Base-by-base conservation (phyloP, 2,329 filamentous ascomycete species). In the Trichoderma semiorbis region DNA sequence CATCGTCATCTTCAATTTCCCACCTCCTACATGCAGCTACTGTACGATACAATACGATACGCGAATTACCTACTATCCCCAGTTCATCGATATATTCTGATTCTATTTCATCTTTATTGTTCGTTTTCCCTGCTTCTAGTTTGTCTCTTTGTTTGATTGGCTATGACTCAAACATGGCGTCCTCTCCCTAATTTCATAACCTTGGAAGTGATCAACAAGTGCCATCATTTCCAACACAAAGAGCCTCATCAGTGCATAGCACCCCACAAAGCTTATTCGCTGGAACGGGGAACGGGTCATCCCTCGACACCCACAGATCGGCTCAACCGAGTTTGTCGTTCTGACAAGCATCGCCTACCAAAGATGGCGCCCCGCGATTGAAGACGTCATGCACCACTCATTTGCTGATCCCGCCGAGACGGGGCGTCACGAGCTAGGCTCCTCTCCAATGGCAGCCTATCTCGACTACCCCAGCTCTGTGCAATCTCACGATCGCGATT, bases 311-410 rank as follows among this genome's bases (percentile, higher is more conserved):
- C 66, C 55, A 61, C 55, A 47, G 18, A 34, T 50, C 53, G 65
- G 65, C 36, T 34, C 26, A 28, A 47, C 53, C 55, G n/a, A 28
- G 5, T 21, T 50, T 50, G 43, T 50, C n/a, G 10, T 43, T 58
- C 50, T 43, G 12, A 53, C 39, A 28, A 36, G 18, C 39, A 11
- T 69, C 28, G 28, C 57, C 28, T 36, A 39, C 43, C 39, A 62
- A 28, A 53, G 16, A 69, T 36, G 67, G 67, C 39, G 39, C 21
- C 21, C 57, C 39, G 57, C 60, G 68, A 70, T 64, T 32, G 60
- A 63, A 63, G 68, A 70, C 68, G 68, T 70, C 68, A 70, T 70
- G 24, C 58, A 32, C 47, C 61, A 63, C 43, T 70, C 68, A 43
- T 34, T 47, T 18, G 50, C 58, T 21, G 68, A 70, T 70, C 60